Evolutionary conservation across 805 yeast species (phyloP).

Genomic region (Lachancea cidri): DNA sequence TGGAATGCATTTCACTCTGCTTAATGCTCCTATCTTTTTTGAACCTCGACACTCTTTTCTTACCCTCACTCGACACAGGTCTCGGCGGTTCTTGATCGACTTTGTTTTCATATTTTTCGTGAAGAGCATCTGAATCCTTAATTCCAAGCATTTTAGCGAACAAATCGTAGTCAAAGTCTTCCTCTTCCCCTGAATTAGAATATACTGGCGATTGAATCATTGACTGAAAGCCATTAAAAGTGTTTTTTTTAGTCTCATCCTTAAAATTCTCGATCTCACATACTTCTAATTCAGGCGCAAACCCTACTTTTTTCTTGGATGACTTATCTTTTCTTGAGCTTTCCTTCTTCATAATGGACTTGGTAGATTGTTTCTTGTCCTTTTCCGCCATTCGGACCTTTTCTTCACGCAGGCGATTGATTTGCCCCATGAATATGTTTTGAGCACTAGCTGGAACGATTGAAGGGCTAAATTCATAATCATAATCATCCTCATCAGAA

Average conservation of each 20-base stretch:
- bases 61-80: constrained; percentile 10
- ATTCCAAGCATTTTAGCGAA: constrained; percentile 31
- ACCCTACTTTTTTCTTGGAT: constrained; percentile 27
- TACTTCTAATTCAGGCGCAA: constrained; percentile 30
- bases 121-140: constrained; percentile 28
- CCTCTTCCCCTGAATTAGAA: constrained; percentile 4
- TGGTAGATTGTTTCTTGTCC: neutral
- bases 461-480: constrained; percentile 13
- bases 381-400: neutral
- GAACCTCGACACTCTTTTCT: constrained; percentile 28
- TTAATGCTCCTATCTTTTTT: constrained; percentile 21
- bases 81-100: constrained; percentile 6
- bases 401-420: constrained; percentile 19
- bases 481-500: constrained; percentile 16
- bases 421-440: constrained; percentile 25
- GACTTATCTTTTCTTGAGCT: neutral
- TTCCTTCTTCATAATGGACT: constrained; percentile 8
- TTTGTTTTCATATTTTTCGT: constrained; percentile 22
- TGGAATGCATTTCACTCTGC: no score
- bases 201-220: neutral
- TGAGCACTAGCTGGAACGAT: constrained; percentile 26
- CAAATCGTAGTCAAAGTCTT: constrained; percentile 30
- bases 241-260: constrained; percentile 28
- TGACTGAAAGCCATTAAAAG: constrained; percentile 15
- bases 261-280: constrained; percentile 32